phyloP scores from a whole-genome alignment of 2,329 filamentous ascomycete species.

The Claviceps cyperi region DNA sequence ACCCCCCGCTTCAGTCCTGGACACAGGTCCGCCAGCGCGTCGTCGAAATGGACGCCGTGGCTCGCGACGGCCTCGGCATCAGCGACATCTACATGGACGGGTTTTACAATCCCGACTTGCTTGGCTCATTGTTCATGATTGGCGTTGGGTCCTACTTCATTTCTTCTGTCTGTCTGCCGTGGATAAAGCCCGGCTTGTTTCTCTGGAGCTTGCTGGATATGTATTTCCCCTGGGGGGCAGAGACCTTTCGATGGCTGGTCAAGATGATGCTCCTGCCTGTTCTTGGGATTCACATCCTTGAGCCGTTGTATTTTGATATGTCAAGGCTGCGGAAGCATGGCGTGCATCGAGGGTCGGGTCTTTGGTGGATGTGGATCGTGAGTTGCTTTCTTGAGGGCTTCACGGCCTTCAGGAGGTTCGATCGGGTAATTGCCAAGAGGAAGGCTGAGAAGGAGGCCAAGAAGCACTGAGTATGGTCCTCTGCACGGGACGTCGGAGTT shows the following conservation, averaged over 20 bases:
- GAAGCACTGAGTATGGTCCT: conserved; percentile 17
- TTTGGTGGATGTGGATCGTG: conserved; percentile 42
- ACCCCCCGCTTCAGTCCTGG: conserved; percentile 55
- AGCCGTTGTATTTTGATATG: conserved; percentile 41
- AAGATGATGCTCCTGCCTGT: conserved; percentile 44
- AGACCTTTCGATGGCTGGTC: conserved; percentile 43
- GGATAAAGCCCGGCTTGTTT: conserved; percentile 36
- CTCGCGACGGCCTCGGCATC: conserved; percentile 45
- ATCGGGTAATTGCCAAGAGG: conserved; percentile 30
- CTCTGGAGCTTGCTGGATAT: conserved; percentile 35
- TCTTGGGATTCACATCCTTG: conserved; percentile 47
- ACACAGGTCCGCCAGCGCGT: conserved; percentile 54
- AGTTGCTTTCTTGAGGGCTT: conserved; percentile 41
- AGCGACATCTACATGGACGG: conserved; percentile 27
- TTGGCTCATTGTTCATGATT: conserved; percentile 39
- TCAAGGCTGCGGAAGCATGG: conserved; percentile 30
- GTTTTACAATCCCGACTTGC: conserved; percentile 26
- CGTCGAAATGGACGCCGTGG: conserved; percentile 51
- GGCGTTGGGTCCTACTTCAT: conserved; percentile 40
- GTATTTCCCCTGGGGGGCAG: conserved; percentile 42
- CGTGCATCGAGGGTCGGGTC: conserved; percentile 26
- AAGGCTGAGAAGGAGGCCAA: conserved; percentile 25
- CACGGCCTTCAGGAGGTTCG: conserved; percentile 35
- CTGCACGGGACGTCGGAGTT: background rate
- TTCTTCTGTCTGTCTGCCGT: conserved; percentile 31